Evolutionary conservation across 108 stramenopile species (phyloP), one percentile per base, ranked within the genome.

Genomic region (Nitzschia palea): DNA sequence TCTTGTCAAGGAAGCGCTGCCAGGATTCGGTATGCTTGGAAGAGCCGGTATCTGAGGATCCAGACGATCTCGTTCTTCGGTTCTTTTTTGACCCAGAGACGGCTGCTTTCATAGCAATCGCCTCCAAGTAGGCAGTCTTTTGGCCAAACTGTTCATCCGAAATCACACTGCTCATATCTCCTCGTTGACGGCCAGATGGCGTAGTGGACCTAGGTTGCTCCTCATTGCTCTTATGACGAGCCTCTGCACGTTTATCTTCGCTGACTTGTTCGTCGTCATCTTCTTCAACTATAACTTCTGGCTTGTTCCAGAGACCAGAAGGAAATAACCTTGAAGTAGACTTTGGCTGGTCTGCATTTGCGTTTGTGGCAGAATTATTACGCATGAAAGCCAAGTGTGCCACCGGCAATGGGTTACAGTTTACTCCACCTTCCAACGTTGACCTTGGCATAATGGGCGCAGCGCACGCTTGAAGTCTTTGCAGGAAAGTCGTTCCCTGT

Each of bases 41-140:
- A 40, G 35, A 30, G 1, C 51, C 40, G 23, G 56, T 56, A 3
- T 45, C 57, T 2, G 55, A 48, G 0, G 60, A 62, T 29, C 68
- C 68, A 44, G 12, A 6, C 37, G 73, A 67, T 52, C 74, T 40
- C 36, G 43, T 62, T 30, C 58, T 67, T 23, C 48, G 44, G 28
- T 52, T 65, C 59, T 74, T 74, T 43, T 54, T 64, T 15, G 57
- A 61, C 17, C 72, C 64, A 0, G 86, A 74, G 17, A 86, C 77
- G 1, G 86, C 77, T 28, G 87, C 77, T 63, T 84, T 83, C 73
- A 86, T 74, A 9, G 90, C 83, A 62, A 92, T 69, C 0, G 68
- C 70, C 56, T 89, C 88, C 8, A 92, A 72, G 58, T 81, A 92
- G 6, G 84, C 84, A 1, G 85, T 82, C 50, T 87, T 89, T 36